Evolutionary conservation across 2,329 filamentous ascomycete genomes (phyloP).

Genomic region (Periconia digitata): DNA sequence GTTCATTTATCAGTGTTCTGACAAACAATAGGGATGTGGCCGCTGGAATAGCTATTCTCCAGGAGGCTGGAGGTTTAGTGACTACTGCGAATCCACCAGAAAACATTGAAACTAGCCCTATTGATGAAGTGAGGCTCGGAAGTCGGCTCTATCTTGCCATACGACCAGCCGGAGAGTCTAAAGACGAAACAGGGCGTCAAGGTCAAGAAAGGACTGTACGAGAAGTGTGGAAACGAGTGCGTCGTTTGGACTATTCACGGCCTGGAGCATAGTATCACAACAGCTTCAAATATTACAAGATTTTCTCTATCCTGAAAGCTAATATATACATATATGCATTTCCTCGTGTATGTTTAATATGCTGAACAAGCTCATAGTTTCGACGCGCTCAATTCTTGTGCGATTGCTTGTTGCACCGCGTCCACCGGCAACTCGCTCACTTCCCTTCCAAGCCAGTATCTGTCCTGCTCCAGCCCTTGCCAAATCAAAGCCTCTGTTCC

Average conservation of each 20-base stretch:
- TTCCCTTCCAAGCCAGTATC: constrained; percentile 64
- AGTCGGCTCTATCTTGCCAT: constrained; percentile 72
- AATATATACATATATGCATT: constrained; percentile 2
- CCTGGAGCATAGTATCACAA: constrained; percentile 58
- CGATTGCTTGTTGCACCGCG: constrained; percentile 59
- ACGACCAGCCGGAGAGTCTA: constrained; percentile 65
- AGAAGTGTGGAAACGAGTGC: constrained; percentile 72
- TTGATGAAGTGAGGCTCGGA: constrained; percentile 64
- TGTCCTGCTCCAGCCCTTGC: constrained; percentile 70
- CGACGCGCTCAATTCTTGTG: constrained; percentile 31
- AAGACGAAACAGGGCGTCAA: constrained; percentile 64
- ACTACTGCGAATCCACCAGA: constrained; percentile 73
- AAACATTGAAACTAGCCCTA: constrained; percentile 56
- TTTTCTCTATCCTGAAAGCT: not conserved
- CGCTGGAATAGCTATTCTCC: constrained; percentile 70
- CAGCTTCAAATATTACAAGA: constrained; percentile 29
- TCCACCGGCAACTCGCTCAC: constrained; percentile 62
- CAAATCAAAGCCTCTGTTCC: constrained; percentile 78
- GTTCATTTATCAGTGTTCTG: not conserved
- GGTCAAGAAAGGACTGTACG: constrained; percentile 70
- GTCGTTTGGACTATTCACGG: constrained; percentile 65
- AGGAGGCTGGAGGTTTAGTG: constrained; percentile 73
- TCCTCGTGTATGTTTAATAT: not conserved
- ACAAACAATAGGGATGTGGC: constrained; percentile 66
- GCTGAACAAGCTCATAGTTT: not conserved